Percentiles rank a stretch among this genome's conserved stretches.
Conservation (phyloP, 208 protist genomes). For the Leishmania amazonensis region DNA sequence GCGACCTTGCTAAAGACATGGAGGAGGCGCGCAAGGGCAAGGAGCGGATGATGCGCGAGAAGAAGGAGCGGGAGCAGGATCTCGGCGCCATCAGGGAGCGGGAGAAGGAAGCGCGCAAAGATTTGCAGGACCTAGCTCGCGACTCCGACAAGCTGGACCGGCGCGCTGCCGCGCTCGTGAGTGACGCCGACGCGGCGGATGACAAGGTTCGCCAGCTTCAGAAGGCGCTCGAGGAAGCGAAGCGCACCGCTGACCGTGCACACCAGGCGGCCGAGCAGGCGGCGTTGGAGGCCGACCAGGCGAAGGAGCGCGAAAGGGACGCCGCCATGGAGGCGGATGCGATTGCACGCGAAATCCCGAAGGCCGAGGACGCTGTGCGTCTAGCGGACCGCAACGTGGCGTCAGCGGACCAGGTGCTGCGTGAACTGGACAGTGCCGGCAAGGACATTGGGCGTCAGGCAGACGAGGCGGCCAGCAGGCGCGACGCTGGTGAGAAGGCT, state of each 20-base stretch:
- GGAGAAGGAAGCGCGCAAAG: conserved; percentile 79
- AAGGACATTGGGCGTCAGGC: conserved; percentile 82
- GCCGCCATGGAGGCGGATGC: conserved; percentile 71
- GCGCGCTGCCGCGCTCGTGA: conserved; percentile 53
- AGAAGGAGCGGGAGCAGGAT: conserved; percentile 86
- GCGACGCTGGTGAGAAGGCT: conserved; percentile 69
- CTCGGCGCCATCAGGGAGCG: conserved; percentile 61
- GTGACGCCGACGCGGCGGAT: conserved; percentile 71
- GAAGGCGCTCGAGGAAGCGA: conserved; percentile 84
- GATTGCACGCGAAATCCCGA: conserved; percentile 69
- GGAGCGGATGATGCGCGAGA: conserved; percentile 75
- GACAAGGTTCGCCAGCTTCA: conserved; percentile 90
- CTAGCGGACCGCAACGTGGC: conserved; percentile 69
- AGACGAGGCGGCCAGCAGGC: conserved; percentile 78
- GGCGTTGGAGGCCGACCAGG: conserved; percentile 63
- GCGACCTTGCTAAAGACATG: conserved; percentile 80
- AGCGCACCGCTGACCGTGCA: conserved; percentile 74
- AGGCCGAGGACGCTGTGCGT: conserved; percentile 81
- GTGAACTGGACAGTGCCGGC: conserved; percentile 82
- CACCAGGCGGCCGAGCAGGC: conserved; percentile 73
- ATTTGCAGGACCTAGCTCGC: conserved; percentile 68
- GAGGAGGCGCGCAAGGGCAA: conserved; percentile 79
- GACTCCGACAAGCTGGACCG: conserved; percentile 83
- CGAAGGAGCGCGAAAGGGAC: conserved; percentile 66
- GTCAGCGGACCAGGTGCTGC: conserved; percentile 63